Base-by-base conservation (phyloP, 768 basidiomycete genomes). In the Podaxis sp. region DNA sequence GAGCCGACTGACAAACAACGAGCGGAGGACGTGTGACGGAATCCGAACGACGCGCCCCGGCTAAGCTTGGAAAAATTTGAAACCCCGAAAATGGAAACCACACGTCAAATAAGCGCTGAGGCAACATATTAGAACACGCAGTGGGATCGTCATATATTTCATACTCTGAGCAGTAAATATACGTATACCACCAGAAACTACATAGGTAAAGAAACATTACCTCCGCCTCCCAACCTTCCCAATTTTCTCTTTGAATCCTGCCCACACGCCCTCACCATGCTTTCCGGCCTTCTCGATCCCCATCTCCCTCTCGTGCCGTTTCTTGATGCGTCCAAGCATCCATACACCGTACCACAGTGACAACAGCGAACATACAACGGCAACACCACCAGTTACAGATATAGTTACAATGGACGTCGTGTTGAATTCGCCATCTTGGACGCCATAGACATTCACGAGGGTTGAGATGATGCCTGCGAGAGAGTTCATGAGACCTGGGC, bases 401-500 rank as follows among this genome's bases (percentile, higher is more conserved):
- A 87, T 72, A 0, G 85, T 84, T 33, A 77, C 71, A 64, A 74
- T 77, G 49, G 80, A 78, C 0, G 80, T 74, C 30, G 69, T 73
- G 3, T 78, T 78, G 60, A 84, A 76, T 41, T 76, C 68, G 2
- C 83, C 81, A 28, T 75, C 70, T 59, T 87, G 84, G 3, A 72
- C 73, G 5, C 84, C 84, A 38, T 79, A 85, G 15, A 86, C 72
- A 65, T 74, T 84, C 10, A 81, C 71, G 56, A 87, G 66, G 1
- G 84, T 84, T 0, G 86, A 86, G 20, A 87, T 74, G 0, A 87
- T 62, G 20, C 86, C 86, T 0, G 84, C 83, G 15, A 82, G 66
- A 11, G 83, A 84, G 69, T 87, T 86, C 58, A 87, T 72, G 44
- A 79, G 70, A 12, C 86, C 86, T 20, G 86, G 86, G 40, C 85